Evolutionary conservation across 768 basidiomycete species (phyloP).

Genomic region (Boletus subcaerulescens): DNA sequence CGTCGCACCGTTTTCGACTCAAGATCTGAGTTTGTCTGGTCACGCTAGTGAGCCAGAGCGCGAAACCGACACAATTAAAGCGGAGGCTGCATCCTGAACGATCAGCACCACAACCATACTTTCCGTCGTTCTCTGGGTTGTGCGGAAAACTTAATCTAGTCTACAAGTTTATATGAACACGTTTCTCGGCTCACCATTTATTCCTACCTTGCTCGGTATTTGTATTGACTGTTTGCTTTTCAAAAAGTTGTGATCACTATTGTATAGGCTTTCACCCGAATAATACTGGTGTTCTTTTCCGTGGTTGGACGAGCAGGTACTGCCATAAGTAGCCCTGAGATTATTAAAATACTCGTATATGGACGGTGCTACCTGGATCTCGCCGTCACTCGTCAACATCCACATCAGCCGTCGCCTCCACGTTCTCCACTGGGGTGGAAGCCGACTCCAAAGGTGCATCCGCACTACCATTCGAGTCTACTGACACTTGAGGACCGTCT

Average conservation of each 20-base stretch:
- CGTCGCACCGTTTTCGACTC: constrained; percentile 62
- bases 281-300: constrained; percentile 28
- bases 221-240: constrained; percentile 35
- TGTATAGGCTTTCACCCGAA: constrained; percentile 32
- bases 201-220: constrained; percentile 38
- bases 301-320: constrained; percentile 10
- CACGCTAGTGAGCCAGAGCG: constrained; percentile 58
- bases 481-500: constrained; percentile 25
- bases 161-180: constrained; percentile 33
- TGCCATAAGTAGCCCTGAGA: constrained; percentile 21
- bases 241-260: constrained; percentile 35
- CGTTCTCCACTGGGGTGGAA: constrained; percentile 41
- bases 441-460: constrained; percentile 46
- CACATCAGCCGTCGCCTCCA: constrained; percentile 40
- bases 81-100: constrained; percentile 47
- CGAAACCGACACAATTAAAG: constrained; percentile 63
- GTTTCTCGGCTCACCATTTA: constrained; percentile 33
- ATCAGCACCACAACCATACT: constrained; percentile 17
- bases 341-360: constrained; percentile 12
- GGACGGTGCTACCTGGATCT: constrained; percentile 3
- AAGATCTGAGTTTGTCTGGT: constrained; percentile 61
- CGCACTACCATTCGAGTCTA: constrained; percentile 37
- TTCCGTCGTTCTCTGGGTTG: constrained; percentile 25
- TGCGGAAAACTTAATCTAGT: constrained; percentile 31
- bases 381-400: constrained; percentile 31